Evolutionary conservation across 2,329 filamentous ascomycete species (phyloP).

Genomic region (Seiridium cupressi): DNA sequence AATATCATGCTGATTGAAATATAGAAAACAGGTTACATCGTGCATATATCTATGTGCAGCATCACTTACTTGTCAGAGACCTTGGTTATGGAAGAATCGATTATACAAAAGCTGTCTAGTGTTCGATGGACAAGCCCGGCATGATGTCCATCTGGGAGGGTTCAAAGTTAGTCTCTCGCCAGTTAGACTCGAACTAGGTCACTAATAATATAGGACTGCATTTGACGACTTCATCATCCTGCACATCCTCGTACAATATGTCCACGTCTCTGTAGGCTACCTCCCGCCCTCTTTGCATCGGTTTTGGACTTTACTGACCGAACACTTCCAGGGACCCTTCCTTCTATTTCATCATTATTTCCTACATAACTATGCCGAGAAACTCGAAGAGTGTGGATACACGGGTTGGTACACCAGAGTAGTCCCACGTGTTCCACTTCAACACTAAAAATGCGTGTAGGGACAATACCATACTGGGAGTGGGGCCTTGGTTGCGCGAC

Average conservation of each 20-base stretch:
- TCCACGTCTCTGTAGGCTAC: conserved; percentile 26
- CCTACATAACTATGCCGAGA: conserved; percentile 32
- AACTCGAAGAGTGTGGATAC: conserved; percentile 33
- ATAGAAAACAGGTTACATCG: too few species aligned
- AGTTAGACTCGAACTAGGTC: neutral
- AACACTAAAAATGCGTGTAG: neutral
- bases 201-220: conserved; percentile 15
- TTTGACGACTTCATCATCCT: conserved; percentile 29
- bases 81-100: conserved; percentile 22
- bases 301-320: neutral
- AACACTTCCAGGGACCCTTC: conserved; percentile 27
- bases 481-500: conserved; percentile 36
- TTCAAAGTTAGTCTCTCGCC: conserved; percentile 16
- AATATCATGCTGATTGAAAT: too few species aligned
- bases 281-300: too few species aligned
- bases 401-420: conserved; percentile 24
- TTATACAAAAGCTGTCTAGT: conserved; percentile 25
- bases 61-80: too few species aligned
- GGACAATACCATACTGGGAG: conserved; percentile 31
- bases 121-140: conserved; percentile 23
- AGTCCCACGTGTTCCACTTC: conserved; percentile 8
- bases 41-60: too few species aligned
- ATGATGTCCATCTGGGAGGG: conserved; percentile 25
- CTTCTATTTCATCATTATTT: conserved; percentile 35
- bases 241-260: conserved; percentile 25